Base-by-base conservation (phyloP, 148 eudicot species). In the Silene conica region DNA sequence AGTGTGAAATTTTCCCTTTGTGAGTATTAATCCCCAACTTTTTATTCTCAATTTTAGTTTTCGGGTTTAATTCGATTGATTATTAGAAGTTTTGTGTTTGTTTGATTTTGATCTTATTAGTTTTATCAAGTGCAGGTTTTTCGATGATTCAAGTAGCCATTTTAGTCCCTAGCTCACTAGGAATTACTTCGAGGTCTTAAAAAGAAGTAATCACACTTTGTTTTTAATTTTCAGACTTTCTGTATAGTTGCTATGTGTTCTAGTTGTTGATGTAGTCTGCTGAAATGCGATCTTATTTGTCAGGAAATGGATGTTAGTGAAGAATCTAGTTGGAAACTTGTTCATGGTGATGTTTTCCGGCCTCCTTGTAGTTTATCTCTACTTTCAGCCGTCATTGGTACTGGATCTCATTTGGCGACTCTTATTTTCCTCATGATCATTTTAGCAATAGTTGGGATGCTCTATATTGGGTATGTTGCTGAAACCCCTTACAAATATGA, bases 281-380 rank as follows among this genome's bases (percentile, higher is more conserved):
- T 80, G 74, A 75, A 70, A 56, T 79, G 45, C 23, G 58, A 15
- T 1, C 58, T 50, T 43, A 0, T 45, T 65, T 10, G 67, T 63
- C 85, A 92, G 97, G 97, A 92, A 86, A 88, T 94, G 76, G 97
- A 92, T 85, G 97, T 89, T 0, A 92, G 77, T 70, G 97, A 91
- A 83, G 97, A 91, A 77, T 91, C 97, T 69, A 93, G 97, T 82
- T 82, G 96, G 89, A 86, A 91, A 77, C 87, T 85, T 71, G 86
- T 89, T 61, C 97, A 91, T 72, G 92, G 97, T 61, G 97, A 92
- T 79, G 97, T 92, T 69, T 92, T 92, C 64, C 83, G 97, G 34
- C 82, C 97, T 78, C 89, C 97, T 66, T 83, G 83, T 64, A 85
- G 75, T 82, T 73, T 89, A 78, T 91, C 87, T 73, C 61, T 89